A percentile compares a stretch with the other conserved stretches of the same genome.
phyloP scores from a whole-genome alignment of 495 filamentous ascomycete species.

The Rhypophila decipiens region DNA sequence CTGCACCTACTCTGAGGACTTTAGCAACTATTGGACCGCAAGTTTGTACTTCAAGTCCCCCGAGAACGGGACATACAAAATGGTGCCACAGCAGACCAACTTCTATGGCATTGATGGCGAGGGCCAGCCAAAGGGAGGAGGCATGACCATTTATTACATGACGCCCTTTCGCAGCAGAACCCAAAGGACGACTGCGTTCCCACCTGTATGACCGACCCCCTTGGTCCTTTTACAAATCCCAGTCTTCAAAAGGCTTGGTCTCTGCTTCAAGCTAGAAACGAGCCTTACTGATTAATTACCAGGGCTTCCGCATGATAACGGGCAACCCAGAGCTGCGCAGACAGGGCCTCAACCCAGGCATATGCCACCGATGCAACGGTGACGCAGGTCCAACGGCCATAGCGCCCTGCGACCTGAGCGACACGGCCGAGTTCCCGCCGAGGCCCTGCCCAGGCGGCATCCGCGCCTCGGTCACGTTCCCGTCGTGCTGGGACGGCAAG shows the following conservation, averaged over 20 bases:
- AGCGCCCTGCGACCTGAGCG: conserved; percentile 15
- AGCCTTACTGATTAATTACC: too few species aligned
- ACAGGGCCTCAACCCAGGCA: conserved; percentile 22
- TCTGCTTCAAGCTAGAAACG: too few species aligned
- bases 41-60: conserved; percentile 26
- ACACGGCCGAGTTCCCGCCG: conserved; percentile 20
- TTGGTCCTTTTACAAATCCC: too few species aligned
- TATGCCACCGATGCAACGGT: conserved; percentile 28
- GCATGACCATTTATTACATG: conserved; percentile 35
- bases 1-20: conserved; percentile 21
- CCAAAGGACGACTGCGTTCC: conserved; percentile 33
- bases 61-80: conserved; percentile 28
- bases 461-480: conserved; percentile 27
- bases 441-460: conserved; percentile 27
- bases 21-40: conserved; percentile 35
- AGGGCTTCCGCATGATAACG: conserved; percentile 65
- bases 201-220: not conserved
- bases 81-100: conserved; percentile 18
- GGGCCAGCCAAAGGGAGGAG: conserved; percentile 11
- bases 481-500: conserved; percentile 19
- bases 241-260: too few species aligned
- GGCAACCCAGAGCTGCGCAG: conserved; percentile 45
- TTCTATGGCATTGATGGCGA: conserved; percentile 4
- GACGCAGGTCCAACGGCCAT: conserved; percentile 18
- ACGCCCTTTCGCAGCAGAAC: conserved; percentile 20